Base-by-base conservation (phyloP, 768 basidiomycete genomes). In the Amanita rimosa region DNA sequence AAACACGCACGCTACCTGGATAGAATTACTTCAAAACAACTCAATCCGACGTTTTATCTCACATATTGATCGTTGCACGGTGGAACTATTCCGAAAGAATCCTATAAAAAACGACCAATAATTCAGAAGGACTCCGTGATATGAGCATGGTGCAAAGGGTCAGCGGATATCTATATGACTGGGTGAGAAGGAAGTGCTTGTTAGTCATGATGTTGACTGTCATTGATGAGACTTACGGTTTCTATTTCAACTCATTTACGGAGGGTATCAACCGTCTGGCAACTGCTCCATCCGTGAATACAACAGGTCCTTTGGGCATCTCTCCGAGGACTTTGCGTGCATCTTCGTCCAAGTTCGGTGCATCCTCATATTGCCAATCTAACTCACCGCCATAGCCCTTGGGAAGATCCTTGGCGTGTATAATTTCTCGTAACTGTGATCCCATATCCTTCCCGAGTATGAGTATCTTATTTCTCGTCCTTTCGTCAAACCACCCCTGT, bases 401-500 rank as follows among this genome's bases (percentile, higher is more conserved):
- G 0, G 90, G 90, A 16, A 93, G 67, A 50, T 75, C 60, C 35
- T 64, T 51, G 2, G 57, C 55, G 43, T 74, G 53, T 13, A 77
- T 61, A 36, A 85, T 66, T 13, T 70, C 67, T 10, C 68, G 64
- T 2, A 91, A 71, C 2, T 68, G 64, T 1, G 69, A 58, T 3
- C 75, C 76, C 3, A 77, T 74, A 48, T 83, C 74, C 48, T 71
- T 76, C 2, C 81, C 79, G 7, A 91, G 67, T 29, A 93, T 72
- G 57, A 83, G 77, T 27, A 93, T 81, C 68, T 92, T 92, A 51
- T 72, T 72, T 14, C 81, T 76, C 10, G 86, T 89, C 37, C 76
- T 78, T 59, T 83, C 81, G 58, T 90, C 88, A 61, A 89, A 89
- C 81, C 83, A 87, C 22, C 72, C 75, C 78, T 84, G 21, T 21